Conservation (phyloP, 1,284 basidiomycete species). For the Fomitopsis betulina region DNA sequence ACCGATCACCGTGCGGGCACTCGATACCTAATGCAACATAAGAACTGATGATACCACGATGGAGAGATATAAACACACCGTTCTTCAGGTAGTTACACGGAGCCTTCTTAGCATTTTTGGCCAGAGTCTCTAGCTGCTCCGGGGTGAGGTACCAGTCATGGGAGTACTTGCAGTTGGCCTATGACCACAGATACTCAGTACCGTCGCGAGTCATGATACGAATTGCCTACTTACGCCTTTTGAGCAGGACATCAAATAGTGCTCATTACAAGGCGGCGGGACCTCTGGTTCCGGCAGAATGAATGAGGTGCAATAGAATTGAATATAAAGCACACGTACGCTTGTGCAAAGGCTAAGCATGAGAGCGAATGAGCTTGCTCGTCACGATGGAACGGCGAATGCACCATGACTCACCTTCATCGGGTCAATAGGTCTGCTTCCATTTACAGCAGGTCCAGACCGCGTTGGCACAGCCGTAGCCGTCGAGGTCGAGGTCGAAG, state of each 20-base stretch:
- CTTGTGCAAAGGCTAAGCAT: constrained; percentile 32
- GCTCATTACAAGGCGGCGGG: constrained; percentile 78
- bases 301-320: not conserved
- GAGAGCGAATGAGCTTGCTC: not conserved
- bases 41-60: not conserved
- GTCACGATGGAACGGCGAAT: not conserved
- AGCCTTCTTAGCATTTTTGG: constrained; percentile 73
- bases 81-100: constrained; percentile 79
- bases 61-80: constrained; percentile 34
- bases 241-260: constrained; percentile 73
- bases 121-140: constrained; percentile 61
- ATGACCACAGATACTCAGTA: not conserved
- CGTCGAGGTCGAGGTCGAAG: constrained; percentile 12
- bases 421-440: constrained; percentile 24
- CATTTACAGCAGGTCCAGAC: constrained; percentile 1
- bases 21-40: constrained; percentile 43
- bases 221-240: constrained; percentile 53
- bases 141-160: constrained; percentile 68
- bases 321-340: constrained; percentile 22
- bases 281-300: constrained; percentile 37
- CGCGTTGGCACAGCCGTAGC: not conserved
- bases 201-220: not conserved
- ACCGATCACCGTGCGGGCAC: constrained; percentile 66
- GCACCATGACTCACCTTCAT: constrained; percentile 23
- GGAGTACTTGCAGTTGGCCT: constrained; percentile 75